Base-by-base conservation (phyloP, 768 basidiomycete species). In the Agaricus sinodeliciosus region DNA sequence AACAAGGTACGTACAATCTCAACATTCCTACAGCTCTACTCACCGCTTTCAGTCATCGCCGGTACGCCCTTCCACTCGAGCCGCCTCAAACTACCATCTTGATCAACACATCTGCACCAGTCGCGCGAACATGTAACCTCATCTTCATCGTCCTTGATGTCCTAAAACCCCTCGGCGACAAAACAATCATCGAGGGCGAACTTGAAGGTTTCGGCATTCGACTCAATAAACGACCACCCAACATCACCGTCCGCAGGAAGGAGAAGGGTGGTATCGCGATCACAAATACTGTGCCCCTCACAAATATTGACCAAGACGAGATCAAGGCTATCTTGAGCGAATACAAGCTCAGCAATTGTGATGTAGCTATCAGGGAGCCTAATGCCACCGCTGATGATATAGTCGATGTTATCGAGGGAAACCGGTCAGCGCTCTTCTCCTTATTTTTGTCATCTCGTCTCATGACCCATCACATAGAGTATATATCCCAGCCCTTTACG, bases 71-170 rank as follows among this genome's bases (percentile, higher is more conserved):
- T 56, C 55, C 50, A 28, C 12, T 43, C 16, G 19, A 45, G 18
- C 27, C 44, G 35, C 26, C 9, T 28, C 41, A 34, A 55, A 25
- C 28, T 5, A 16, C n/a, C 36, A 55, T 42, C 41, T 40, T 49
- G 48, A 55, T 48, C 49, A 41, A 55, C 18, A 55, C 44, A 1
- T 18, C 37, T 13, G 26, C 51, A 40, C 41, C 70, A 91, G 96
- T 99, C 59, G 95, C 96, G 7, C 84, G 96, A 55, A 98, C 96
- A 37, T 98, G 96, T 68, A 92, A 97, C 67, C 84, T 98, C 34
- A 97, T 99, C 56, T 98, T 98, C 70, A 98, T 99, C 67, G 90
- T 98, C 26, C 81, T 99, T 45, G 96, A 99, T 63, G 96, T 99
- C 25, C 80, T 96, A 34, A 99, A 98, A 71, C 96, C 96, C n/a